phyloP scores from a whole-genome alignment of 306 rosid species.

The Pyrus communis region DNA sequence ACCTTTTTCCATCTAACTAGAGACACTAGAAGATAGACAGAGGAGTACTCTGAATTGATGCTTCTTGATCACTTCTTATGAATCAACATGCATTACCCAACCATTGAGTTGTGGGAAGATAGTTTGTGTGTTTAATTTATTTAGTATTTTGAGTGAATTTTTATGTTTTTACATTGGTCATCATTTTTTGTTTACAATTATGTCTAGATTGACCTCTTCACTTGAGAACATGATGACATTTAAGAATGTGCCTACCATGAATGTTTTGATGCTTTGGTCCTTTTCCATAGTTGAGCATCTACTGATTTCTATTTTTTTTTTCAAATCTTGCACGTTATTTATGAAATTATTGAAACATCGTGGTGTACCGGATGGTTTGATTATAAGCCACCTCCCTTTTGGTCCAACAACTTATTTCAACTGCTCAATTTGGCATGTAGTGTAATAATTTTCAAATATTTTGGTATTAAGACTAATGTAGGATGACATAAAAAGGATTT shows the following conservation, averaged over 20 bases:
- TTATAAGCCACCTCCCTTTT: too few relatives aligned
- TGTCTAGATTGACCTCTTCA: not conserved
- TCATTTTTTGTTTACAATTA: too few relatives aligned
- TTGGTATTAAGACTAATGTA: too few relatives aligned
- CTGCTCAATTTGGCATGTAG: too few relatives aligned
- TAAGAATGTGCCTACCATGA: not conserved
- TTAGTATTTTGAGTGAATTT: too few relatives aligned
- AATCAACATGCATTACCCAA: not conserved
- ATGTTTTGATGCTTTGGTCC: not conserved
- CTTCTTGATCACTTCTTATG: not conserved
- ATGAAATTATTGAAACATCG: constrained; percentile 83
- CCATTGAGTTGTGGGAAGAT: not conserved
- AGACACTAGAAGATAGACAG: not conserved
- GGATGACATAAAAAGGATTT: too few relatives aligned
- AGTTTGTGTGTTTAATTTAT: too few relatives aligned
- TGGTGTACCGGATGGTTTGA: constrained; percentile 55
- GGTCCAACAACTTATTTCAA: too few relatives aligned
- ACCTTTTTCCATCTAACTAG: too few relatives aligned
- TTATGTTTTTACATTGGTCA: too few relatives aligned
- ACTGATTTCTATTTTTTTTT: not conserved
- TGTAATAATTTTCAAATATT: too few relatives aligned
- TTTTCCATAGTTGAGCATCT: not conserved
- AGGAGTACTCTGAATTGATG: not conserved
- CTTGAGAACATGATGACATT: not conserved
- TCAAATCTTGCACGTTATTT: constrained; percentile 50